Evolutionary conservation across 2,329 filamentous ascomycete species (phyloP).

Genomic region (Trichophyton equinum): DNA sequence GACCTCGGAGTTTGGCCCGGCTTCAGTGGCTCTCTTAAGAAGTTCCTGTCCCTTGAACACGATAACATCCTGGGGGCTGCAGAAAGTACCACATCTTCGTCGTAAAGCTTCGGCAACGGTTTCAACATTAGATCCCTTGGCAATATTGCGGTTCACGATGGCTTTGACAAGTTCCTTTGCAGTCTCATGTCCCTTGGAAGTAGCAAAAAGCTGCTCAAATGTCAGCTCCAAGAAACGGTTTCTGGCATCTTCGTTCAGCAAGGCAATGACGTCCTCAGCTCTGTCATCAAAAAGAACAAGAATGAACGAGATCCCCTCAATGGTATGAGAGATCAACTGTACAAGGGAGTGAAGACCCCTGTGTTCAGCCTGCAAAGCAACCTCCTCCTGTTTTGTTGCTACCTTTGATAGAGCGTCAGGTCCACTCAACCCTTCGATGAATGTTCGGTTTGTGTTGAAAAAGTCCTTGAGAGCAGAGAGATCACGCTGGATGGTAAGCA

Average conservation of each 20-base stretch:
- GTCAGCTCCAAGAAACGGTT: conserved; percentile 63
- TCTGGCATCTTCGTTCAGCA: conserved; percentile 58
- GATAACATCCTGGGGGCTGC: conserved; percentile 89
- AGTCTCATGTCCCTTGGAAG: conserved; percentile 65
- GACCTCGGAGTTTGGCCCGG: conserved; percentile 59
- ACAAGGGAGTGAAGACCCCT: conserved; percentile 79
- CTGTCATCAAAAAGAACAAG: conserved; percentile 89
- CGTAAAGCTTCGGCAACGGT: conserved; percentile 91
- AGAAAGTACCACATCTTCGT: conserved; percentile 89
- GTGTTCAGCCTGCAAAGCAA: conserved; percentile 86
- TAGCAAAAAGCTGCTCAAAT: conserved; percentile 77
- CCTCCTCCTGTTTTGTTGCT: conserved; percentile 74
- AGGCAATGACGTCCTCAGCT: conserved; percentile 71
- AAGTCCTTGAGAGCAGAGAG: conserved; percentile 69
- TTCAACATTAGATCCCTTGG: conserved; percentile 92
- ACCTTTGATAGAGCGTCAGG: conserved; percentile 71
- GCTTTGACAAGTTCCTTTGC: conserved; percentile 93
- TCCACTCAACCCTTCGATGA: conserved; percentile 88
- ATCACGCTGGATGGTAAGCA: conserved; percentile 66
- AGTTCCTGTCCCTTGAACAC: conserved; percentile 98
- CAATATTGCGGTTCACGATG: conserved; percentile 95
- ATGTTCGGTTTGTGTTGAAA: conserved; percentile 71
- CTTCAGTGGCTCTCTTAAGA: conserved; percentile 74
- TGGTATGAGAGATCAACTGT: conserved; percentile 75
- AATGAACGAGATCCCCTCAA: conserved; percentile 93